phyloP scores from a whole-genome alignment of 2,329 filamentous ascomycete genomes.

The Fonsecaea erecta region DNA sequence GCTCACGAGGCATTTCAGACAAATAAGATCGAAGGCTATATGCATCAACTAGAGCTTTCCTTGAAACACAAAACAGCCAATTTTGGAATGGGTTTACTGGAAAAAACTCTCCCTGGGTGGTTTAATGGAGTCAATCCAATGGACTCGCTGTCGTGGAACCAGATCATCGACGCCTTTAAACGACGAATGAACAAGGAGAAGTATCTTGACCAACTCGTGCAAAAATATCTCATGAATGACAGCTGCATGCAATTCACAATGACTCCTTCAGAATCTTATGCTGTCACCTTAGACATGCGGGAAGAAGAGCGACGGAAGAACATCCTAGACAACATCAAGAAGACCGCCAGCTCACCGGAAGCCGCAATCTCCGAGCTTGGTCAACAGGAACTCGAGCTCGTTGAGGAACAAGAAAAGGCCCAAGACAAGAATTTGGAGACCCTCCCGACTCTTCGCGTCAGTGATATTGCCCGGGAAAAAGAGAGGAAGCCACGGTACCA shows the following conservation, averaged over 20 bases:
- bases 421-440: conserved; percentile 84
- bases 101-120: conserved; percentile 88
- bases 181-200: conserved; percentile 68
- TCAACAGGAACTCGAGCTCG: conserved; percentile 76
- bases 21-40: conserved; percentile 87
- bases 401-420: conserved; percentile 82
- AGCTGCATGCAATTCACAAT: conserved; percentile 92
- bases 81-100: conserved; percentile 89
- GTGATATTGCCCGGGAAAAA: conserved; percentile 81
- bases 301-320: conserved; percentile 76
- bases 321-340: conserved; percentile 54
- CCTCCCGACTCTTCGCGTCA: conserved; percentile 83
- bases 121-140: conserved; percentile 95
- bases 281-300: conserved; percentile 73
- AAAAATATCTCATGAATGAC: conserved; percentile 89
- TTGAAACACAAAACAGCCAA: conserved; percentile 96
- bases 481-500: conserved; percentile 71
- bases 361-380: conserved; percentile 74
- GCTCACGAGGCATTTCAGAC: conserved; percentile 80
- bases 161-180: conserved; percentile 83
- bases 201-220: conserved; percentile 82
- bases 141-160: conserved; percentile 87
- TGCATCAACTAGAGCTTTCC: conserved; percentile 91
- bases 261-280: conserved; percentile 78
- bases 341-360: conserved; percentile 70